Evolutionary conservation across 2,329 filamentous ascomycete genomes (phyloP).

Genomic region (Xylariaceae sp.): DNA sequence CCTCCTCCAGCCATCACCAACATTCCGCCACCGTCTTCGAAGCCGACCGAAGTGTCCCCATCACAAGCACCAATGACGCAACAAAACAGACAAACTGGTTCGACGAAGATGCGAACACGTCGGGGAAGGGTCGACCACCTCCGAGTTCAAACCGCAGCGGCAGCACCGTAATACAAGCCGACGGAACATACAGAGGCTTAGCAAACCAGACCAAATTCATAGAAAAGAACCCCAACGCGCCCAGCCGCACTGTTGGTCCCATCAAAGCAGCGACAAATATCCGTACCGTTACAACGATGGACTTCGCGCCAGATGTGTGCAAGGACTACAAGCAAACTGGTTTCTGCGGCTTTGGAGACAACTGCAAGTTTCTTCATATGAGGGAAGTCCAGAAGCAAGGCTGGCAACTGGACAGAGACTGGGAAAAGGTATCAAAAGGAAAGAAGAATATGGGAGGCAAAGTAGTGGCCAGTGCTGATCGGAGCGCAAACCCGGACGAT

Average conservation of each 20-base stretch:
- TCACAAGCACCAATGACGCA: slow-evolving; percentile 73
- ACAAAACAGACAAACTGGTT: slow-evolving; percentile 90
- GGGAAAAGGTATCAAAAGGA: slow-evolving; percentile 78
- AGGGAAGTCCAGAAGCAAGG: slow-evolving; percentile 81
- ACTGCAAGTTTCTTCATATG: slow-evolving; percentile 76
- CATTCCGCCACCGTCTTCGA: slow-evolving; percentile 51
- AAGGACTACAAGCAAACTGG: slow-evolving; percentile 89
- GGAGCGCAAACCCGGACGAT: slow-evolving; percentile 34
- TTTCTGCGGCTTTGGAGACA: slow-evolving; percentile 67
- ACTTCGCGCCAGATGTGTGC: slow-evolving; percentile 90
- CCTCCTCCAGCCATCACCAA: slow-evolving; percentile 31
- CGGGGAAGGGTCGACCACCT: slow-evolving; percentile 50
- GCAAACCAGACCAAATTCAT: slow-evolving; percentile 72
- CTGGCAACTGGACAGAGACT: slow-evolving; percentile 92
- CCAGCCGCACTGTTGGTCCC: slow-evolving; percentile 69
- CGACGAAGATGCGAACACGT: slow-evolving; percentile 65
- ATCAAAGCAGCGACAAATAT: slow-evolving; percentile 87
- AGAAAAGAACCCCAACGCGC: slow-evolving; percentile 73
- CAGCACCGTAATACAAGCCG: slow-evolving; percentile 27
- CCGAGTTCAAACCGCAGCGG: slow-evolving; percentile 23
- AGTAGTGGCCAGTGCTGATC: slow-evolving; percentile 56
- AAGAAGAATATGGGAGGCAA: slow-evolving; percentile 60
- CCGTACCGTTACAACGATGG: slow-evolving; percentile 81
- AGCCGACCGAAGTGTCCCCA: slow-evolving; percentile 57
- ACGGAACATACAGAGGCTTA: slow-evolving; percentile 73